These are phyloP conservation scores for Mycena chlorophos DNA, from an alignment of 768 basidiomycete genomes.

Conservation along the genomic window DNA sequence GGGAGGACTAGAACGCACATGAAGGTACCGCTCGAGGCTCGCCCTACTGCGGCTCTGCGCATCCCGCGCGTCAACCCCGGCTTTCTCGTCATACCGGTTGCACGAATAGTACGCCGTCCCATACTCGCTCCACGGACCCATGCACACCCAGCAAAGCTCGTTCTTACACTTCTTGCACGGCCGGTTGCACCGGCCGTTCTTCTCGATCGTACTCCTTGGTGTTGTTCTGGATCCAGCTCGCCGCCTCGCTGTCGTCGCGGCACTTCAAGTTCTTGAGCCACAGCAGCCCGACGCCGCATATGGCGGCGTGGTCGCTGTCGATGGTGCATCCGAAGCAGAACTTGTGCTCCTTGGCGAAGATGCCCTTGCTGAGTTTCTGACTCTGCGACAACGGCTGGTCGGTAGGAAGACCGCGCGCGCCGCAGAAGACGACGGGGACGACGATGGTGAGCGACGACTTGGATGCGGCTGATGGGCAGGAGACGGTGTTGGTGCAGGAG, in stretches of 20 bases:
- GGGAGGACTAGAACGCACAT: slow-evolving; percentile 60
- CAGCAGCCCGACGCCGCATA: slow-evolving; percentile 85
- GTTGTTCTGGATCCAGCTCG: slow-evolving; percentile 99
- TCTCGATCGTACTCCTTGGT: slow-evolving; percentile 99
- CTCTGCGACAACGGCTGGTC: slow-evolving; percentile 34
- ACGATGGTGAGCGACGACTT: slow-evolving; percentile 71
- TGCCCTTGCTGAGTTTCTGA: slow-evolving; percentile 34
- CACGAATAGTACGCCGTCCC: slow-evolving; percentile 98
- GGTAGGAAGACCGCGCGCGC: slow-evolving; percentile 49
- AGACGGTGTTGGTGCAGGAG: slow-evolving; percentile 90
- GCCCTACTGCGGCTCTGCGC: slow-evolving; percentile 88
- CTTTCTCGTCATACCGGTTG: slow-evolving; percentile 95
- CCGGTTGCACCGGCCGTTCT: slow-evolving; percentile 99
- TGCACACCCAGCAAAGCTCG: slow-evolving; percentile 99
- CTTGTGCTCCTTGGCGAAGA: slow-evolving; percentile 56
- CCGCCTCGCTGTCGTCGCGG: slow-evolving; percentile 95
- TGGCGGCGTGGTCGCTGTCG: slow-evolving; percentile 88
- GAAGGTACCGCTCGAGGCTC: slow-evolving; percentile 92
- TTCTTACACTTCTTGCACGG: slow-evolving; percentile 99
- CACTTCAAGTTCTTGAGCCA: slow-evolving; percentile 99
- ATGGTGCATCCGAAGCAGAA: slow-evolving; percentile 96
- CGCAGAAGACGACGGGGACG: slow-evolving; percentile 89
- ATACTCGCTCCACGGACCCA: slow-evolving; percentile 98
- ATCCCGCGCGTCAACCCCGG: slow-evolving; percentile 84
- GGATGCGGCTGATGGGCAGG: slow-evolving; percentile 76